Base-by-base conservation (phyloP, 306 rosid species). In the Trifolium repens region DNA sequence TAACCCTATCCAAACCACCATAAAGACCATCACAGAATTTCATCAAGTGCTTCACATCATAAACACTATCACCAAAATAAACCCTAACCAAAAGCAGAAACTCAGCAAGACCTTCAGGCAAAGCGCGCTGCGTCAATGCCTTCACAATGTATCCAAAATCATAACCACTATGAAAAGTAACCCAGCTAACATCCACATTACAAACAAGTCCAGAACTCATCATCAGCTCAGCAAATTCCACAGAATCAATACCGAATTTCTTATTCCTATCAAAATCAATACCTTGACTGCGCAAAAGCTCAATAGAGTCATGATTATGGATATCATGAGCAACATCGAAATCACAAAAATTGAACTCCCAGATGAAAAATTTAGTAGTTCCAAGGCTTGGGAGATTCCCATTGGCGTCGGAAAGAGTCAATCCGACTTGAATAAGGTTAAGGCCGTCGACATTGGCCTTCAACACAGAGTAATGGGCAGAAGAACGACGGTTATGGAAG, bases 171-270 rank as follows among this genome's bases (percentile, higher is more conserved):
- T 91, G 96, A 17, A 91, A 91, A 0, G 94, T 89, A 16, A 84
- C 84, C 96, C 94, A 91, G n/a, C 74, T 81, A 24, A 86, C 86
- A 2, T 39, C 61, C 4, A 59, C 78, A 67, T 86, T 85, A 78
- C 89, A 84, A 3, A 91, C 85, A 14, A 91, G 89, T 5, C 96
- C 96, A 7, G 96, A 91, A 0, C 90, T 84, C 93, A 91, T 85
- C 89, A 91, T 74, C 58, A 89, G 64, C 74, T 84, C 89, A 2
- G 88, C 90, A 63, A 91, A 91, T 2, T 49, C 68, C 19, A 11
- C 35, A 9, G 92, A 81, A 4, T 87, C 85, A 6, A 89, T 80
- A 2, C 96, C 94, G 0, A 5, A 2, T 6, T 75, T 73, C n/a
- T 69, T 63, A 49, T 89, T 86, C 75, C 57, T 65, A 12, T 84